phyloP scores from a whole-genome alignment of 129 eudicot species.

The Chrysanthemum seticuspe region DNA sequence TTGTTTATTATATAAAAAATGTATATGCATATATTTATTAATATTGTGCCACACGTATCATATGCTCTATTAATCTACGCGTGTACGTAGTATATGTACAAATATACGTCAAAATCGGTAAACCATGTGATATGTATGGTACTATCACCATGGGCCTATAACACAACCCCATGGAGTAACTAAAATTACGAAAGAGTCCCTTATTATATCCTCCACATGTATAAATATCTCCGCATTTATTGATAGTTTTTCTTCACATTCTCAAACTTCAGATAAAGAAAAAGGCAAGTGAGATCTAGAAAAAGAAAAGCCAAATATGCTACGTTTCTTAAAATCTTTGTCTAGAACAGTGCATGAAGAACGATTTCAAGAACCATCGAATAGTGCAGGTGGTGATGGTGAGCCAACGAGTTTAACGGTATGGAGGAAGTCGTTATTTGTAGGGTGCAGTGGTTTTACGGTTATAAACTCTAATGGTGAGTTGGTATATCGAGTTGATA shows the following conservation, averaged over 20 bases:
- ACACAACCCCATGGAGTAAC: constrained; percentile 10
- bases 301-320: constrained; percentile 19
- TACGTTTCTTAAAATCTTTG: constrained; percentile 45
- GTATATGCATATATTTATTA: too few species aligned
- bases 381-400: constrained; percentile 3
- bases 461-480: constrained; percentile 70
- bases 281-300: neutral
- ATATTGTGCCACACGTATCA: neutral
- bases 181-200: constrained; percentile 28
- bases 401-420: constrained; percentile 54
- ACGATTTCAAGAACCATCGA: constrained; percentile 22
- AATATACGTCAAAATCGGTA: constrained; percentile 26
- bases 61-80: constrained; percentile 3
- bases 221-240: constrained; percentile 31
- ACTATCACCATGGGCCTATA: neutral
- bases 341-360: constrained; percentile 59
- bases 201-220: constrained; percentile 5
- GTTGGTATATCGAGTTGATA: constrained; percentile 76
- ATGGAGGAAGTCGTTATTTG: constrained; percentile 82
- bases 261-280: constrained; percentile 7
- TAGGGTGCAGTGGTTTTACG: constrained; percentile 79
- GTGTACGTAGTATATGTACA: constrained; percentile 7
- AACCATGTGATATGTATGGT: constrained; percentile 22
- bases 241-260: neutral
- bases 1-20: too few species aligned